Base-by-base conservation (phyloP, 2,329 filamentous ascomycete species). In the Phyllachora maydis region DNA sequence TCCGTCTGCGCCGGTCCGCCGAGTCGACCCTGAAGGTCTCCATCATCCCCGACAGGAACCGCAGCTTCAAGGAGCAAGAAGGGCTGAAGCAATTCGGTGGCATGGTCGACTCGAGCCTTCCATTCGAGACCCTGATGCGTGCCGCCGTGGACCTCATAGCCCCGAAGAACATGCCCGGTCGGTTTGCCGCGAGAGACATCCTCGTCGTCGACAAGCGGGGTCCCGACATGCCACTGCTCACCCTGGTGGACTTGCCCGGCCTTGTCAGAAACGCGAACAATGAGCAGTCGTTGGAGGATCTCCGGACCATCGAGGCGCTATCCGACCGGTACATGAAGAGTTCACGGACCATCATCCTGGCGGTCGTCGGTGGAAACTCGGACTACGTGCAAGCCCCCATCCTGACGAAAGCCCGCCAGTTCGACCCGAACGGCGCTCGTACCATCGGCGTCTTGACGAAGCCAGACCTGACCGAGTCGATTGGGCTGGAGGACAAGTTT, bases 181-280 rank as follows among this genome's bases (percentile, higher is more conserved):
- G 55, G 4, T 61, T 61, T 26, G 56, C 56, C 1, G 56, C 56
- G 11, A 43, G 47, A 15, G 58, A 65, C 27, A 55, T 67, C 12
- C 50, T 70, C 5, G 55, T 65, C 1, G 53, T 71, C 1, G 64
- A 71, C 33, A 56, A 68, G 35, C 54, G 50, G 8, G 65, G 65
- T 0, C 65, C 64, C 0, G 55, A 64, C 8, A 57, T 63, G 46
- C 62, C 63, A 2, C 50, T 70, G 10, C 41, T 72, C 20, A 71
- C 63, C 0, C 49, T 71, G 1, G 62, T 71, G 6, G 66, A 72
- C 39, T 46, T 72, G 16, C 66, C 65, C 0, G 65, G 66, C 2
- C 43, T 71, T 2, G 58, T 68, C 14, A 49, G 53, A 16, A 56
- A 63, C 6, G 54, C 53, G 32, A 64, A 58, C 30, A 47, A 52